phyloP scores from a whole-genome alignment of 345 rosid species.

The Murraya koenigii region DNA sequence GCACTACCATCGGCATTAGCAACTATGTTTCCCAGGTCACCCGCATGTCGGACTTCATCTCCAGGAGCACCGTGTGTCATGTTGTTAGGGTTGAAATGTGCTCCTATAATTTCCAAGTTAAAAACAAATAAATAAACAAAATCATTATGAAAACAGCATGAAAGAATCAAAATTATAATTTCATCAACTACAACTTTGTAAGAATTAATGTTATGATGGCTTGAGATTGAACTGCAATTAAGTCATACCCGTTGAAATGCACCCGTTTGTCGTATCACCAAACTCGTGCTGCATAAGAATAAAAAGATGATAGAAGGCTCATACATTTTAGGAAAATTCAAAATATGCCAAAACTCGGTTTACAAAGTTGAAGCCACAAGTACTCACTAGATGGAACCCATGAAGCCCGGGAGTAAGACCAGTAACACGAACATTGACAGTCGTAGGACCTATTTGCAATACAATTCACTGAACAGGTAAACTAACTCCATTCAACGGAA shows the following conservation, averaged over 20 bases:
- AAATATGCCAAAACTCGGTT: not conserved
- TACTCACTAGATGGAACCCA: constrained; percentile 81
- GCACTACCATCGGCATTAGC: constrained; percentile 82
- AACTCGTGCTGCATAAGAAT: constrained; percentile 72
- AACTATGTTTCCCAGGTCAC: constrained; percentile 99
- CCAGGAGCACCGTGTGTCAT: constrained; percentile 96
- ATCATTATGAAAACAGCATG: not conserved
- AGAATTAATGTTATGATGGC: not conserved
- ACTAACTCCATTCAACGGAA: not conserved
- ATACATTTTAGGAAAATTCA: not conserved
- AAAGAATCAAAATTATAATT: not conserved
- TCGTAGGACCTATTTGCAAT: constrained; percentile 68
- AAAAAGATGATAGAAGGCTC: not conserved
- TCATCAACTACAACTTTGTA: not conserved
- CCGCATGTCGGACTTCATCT: constrained; percentile 97
- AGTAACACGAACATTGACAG: constrained; percentile 75
- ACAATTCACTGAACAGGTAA: constrained; percentile 6
- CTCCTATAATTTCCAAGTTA: constrained; percentile 38
- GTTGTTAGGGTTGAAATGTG: constrained; percentile 89
- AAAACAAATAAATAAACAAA: not conserved
- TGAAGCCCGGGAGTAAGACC: constrained; percentile 91
- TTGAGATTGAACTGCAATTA: constrained; percentile 4
- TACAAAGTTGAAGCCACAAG: constrained; percentile 15
- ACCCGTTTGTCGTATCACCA: constrained; percentile 98
- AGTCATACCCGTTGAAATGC: constrained; percentile 81